A percentile compares a stretch with the other conserved stretches of the same genome.
Evolutionary conservation across 768 basidiomycete genomes (phyloP).

Genomic region (Mycena vulgaris): DNA sequence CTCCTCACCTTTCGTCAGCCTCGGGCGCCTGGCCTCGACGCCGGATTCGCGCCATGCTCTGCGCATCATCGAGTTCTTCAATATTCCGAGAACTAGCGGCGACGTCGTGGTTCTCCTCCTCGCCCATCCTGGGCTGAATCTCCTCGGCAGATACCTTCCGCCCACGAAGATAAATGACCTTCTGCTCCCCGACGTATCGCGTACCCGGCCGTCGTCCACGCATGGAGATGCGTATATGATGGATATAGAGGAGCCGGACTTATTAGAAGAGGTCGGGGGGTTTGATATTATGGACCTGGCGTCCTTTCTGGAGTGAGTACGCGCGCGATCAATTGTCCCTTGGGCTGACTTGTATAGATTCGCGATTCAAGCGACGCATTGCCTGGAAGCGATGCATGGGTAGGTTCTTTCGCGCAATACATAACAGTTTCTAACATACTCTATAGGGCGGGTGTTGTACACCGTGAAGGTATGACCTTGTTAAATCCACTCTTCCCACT

Average conservation of each 20-base stretch:
- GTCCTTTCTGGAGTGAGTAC: constrained; percentile 80
- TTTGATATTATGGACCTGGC: constrained; percentile 85
- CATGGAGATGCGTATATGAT: constrained; percentile 69
- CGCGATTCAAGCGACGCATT: constrained; percentile 81
- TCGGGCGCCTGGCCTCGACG: constrained; percentile 64
- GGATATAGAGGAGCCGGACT: constrained; percentile 61
- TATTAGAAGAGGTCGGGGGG: constrained; percentile 68
- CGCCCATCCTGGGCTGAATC: constrained; percentile 78
- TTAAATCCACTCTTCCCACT: not conserved
- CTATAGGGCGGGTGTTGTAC: constrained; percentile 68
- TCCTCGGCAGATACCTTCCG: constrained; percentile 80
- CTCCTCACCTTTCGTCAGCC: constrained; percentile 48
- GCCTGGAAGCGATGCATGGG: constrained; percentile 76
- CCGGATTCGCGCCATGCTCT: constrained; percentile 69
- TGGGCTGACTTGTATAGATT: constrained; percentile 61
- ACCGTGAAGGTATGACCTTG: constrained; percentile 71
- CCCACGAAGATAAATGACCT: constrained; percentile 76
- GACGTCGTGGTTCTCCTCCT: constrained; percentile 82
- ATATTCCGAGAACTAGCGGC: constrained; percentile 75
- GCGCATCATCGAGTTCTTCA: constrained; percentile 75
- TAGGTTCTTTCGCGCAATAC: constrained; percentile 1
- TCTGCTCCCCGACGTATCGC: constrained; percentile 69
- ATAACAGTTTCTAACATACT: constrained; percentile 17
- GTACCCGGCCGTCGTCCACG: constrained; percentile 56
- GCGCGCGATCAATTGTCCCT: not conserved